These are phyloP conservation scores for Alternaria dauci DNA, from an alignment of 2,329 filamentous ascomycete species.

Conservation along the genomic window DNA sequence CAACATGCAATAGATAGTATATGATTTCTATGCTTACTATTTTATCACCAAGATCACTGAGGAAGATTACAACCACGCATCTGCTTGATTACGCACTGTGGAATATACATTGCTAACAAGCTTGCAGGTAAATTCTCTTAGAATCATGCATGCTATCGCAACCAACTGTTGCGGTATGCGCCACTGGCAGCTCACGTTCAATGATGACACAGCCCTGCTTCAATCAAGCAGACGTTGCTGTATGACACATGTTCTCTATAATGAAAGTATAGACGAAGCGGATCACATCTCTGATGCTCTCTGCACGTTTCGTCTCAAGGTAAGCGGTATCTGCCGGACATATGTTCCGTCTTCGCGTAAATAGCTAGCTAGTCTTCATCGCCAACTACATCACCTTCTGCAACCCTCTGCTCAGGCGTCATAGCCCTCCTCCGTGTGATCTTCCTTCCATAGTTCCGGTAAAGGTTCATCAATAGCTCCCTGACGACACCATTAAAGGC, in stretches of 20 bases:
- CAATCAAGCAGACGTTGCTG: not conserved
- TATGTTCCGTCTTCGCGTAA: not conserved
- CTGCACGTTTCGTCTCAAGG: not conserved
- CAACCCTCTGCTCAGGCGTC: conserved; percentile 5
- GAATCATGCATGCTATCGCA: not conserved
- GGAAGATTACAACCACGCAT: conserved; percentile 45
- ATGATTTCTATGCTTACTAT: conserved; percentile 68
- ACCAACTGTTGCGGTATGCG: not conserved
- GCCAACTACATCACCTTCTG: conserved; percentile 3
- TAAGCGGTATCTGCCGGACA: not conserved
- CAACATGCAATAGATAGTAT: conserved; percentile 72
- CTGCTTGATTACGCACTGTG: conserved; percentile 19
- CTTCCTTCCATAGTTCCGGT: conserved; percentile 45
- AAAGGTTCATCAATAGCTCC: conserved; percentile 43
- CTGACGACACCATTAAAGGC: conserved; percentile 33
- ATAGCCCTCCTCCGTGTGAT: conserved; percentile 34
- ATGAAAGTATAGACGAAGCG: not conserved
- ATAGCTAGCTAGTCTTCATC: conserved; percentile 1
- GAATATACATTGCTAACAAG: conserved; percentile 31
- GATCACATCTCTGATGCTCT: not conserved
- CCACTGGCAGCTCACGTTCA: not conserved
- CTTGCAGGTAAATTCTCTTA: conserved; percentile 20
- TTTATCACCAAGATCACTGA: conserved; percentile 75
- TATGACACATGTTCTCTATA: not conserved
- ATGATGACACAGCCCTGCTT: not conserved